A percentile compares a stretch with the other conserved stretches of the same genome.
phyloP scores from a whole-genome alignment of 176 grass and related monocot genomes.

The Raddia guianensis region DNA sequence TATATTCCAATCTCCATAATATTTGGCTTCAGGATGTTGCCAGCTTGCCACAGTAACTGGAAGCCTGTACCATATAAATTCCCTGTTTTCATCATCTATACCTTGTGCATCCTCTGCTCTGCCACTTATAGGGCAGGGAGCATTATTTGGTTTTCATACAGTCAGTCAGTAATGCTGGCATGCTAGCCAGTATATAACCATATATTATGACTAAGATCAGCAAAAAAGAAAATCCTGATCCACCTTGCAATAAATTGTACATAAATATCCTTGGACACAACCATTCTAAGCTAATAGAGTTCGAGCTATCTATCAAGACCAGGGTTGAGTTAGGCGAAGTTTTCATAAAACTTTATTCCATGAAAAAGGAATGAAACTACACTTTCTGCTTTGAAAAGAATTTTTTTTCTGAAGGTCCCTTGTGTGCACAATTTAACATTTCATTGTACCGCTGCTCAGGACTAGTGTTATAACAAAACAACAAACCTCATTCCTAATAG shows the following conservation, averaged over 20 bases:
- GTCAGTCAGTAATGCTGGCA: not conserved
- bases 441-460: not conserved
- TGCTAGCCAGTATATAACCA: not conserved
- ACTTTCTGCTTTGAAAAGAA: slow-evolving; percentile 1
- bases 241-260: not conserved
- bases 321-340: not conserved
- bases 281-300: not conserved
- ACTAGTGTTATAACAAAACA: slow-evolving; percentile 27
- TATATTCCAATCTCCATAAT: too few species aligned
- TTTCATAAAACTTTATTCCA: not conserved
- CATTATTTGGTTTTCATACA: slow-evolving; percentile 3
- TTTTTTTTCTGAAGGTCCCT: not conserved
- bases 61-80: too few species aligned
- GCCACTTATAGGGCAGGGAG: not conserved
- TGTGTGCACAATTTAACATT: not conserved
- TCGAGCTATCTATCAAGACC: not conserved
- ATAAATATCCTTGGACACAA: not conserved
- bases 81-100: too few species aligned
- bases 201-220: slow-evolving; percentile 2
- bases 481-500: slow-evolving; percentile 81
- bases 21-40: too few species aligned
- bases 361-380: not conserved
- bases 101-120: too few species aligned
- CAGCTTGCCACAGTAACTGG: too few species aligned
- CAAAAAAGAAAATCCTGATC: slow-evolving; percentile 29